A percentile compares a stretch with the other conserved stretches of the same genome.
phyloP scores from a whole-genome alignment of 805 yeast species.

The Barnettozyma sucrosica region DNA sequence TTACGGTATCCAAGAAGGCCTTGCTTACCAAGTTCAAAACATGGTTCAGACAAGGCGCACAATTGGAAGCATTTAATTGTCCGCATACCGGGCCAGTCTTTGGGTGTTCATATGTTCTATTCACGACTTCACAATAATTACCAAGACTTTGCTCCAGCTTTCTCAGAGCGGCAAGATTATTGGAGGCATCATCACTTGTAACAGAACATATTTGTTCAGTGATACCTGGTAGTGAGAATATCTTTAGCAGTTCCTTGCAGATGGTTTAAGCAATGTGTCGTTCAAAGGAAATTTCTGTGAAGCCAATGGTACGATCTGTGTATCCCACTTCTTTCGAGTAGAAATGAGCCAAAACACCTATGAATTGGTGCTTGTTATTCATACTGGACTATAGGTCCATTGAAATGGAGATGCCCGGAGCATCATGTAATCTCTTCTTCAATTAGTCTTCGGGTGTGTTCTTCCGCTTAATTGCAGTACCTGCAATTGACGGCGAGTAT shows the following conservation, averaged over 20 bases:
- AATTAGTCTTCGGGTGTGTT: no score
- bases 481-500: no score
- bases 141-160: not conserved
- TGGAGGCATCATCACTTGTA: not conserved
- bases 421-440: no score
- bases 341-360: no score
- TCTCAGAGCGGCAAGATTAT: not conserved
- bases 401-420: no score
- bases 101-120: not conserved
- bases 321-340: no score
- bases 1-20: not conserved
- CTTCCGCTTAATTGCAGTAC: no score
- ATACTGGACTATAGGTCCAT: no score
- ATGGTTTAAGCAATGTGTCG: no score
- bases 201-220: not conserved
- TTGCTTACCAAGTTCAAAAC: not conserved
- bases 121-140: not conserved
- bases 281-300: no score
- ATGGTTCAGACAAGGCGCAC: not conserved
- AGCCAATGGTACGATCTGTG: no score
- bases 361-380: no score
- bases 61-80: not conserved
- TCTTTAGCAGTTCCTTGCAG: not conserved
- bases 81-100: not conserved
- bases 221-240: not conserved